These are phyloP conservation scores for Pichia nanzhaoensis DNA, from an alignment of 805 yeast genomes.

Conservation along the genomic window DNA sequence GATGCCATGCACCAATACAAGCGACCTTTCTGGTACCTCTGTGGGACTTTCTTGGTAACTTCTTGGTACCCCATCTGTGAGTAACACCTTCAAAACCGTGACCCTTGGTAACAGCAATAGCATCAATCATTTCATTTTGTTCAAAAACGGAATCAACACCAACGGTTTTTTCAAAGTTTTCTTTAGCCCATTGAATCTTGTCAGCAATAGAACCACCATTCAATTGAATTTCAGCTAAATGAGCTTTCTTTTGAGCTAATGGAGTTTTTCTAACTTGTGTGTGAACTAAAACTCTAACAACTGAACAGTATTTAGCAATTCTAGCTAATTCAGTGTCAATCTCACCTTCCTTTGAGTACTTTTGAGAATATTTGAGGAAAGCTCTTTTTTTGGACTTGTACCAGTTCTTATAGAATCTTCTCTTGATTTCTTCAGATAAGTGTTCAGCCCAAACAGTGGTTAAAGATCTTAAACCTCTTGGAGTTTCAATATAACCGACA, in stretches of 20 bases:
- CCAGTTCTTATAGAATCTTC: conserved; percentile 99
- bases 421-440: conserved; percentile 97
- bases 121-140: conserved; percentile 98
- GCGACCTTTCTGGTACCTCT: conserved; percentile 99
- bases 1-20: conserved; percentile 99
- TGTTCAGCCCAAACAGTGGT: conserved; percentile 99
- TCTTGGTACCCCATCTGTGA: conserved; percentile 99
- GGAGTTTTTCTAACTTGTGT: conserved; percentile 99
- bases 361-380: conserved; percentile 99
- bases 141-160: conserved; percentile 93
- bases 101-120: conserved; percentile 99
- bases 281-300: conserved; percentile 98
- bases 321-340: conserved; percentile 96
- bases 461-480: conserved; percentile 99
- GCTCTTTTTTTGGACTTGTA: conserved; percentile 99
- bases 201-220: conserved; percentile 99
- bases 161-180: conserved; percentile 98
- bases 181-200: conserved; percentile 97
- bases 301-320: conserved; percentile 96
- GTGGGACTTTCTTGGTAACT: conserved; percentile 99
- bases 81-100: conserved; percentile 99
- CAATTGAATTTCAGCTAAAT: conserved; percentile 98
- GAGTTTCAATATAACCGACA: conserved; percentile 99
- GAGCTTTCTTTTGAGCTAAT: conserved; percentile 98
- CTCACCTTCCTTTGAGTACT: conserved; percentile 88